Percentiles rank a stretch among this genome's conserved stretches.
phyloP scores from a whole-genome alignment of 2,329 filamentous ascomycete species.

The Trichoderma gracile region DNA sequence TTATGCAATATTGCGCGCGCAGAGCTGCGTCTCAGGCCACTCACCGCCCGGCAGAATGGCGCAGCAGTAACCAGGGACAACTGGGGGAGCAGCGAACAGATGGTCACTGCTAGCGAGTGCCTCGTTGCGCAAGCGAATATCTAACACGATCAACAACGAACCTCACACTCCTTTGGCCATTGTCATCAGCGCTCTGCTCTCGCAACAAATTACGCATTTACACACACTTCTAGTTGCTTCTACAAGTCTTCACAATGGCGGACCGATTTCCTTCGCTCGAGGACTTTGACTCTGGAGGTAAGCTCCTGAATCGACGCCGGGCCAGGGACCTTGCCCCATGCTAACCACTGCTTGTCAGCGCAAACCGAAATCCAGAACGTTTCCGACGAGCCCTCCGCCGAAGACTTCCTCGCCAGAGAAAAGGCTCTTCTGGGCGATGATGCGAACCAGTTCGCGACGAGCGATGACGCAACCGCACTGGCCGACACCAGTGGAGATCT shows the following conservation, averaged over 20 bases:
- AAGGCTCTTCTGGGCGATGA: conserved; percentile 89
- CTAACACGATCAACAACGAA: not conserved
- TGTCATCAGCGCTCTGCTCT: not conserved
- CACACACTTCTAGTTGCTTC: not conserved
- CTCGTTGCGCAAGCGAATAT: conserved; percentile 13
- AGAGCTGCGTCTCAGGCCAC: conserved; percentile 9
- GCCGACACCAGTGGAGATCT: conserved; percentile 69
- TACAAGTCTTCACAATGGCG: conserved; percentile 57
- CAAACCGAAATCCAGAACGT: conserved; percentile 65
- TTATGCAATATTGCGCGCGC: conserved; percentile 31
- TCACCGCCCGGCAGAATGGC: conserved; percentile 44
- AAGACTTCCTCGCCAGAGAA: conserved; percentile 90
- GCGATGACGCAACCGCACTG: conserved; percentile 67
- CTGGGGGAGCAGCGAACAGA: conserved; percentile 19
- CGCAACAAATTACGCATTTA: not conserved
- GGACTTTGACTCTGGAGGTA: conserved; percentile 70
- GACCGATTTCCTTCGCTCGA: conserved; percentile 78
- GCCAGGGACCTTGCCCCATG: not conserved
- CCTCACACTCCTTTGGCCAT: conserved; percentile 12
- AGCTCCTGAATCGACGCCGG: conserved; percentile 31
- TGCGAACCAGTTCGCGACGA: conserved; percentile 82
- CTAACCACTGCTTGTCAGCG: conserved; percentile 47
- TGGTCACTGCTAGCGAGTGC: conserved; percentile 23
- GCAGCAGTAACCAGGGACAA: conserved; percentile 29
- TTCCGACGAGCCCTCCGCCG: conserved; percentile 60